Evolutionary conservation across 768 basidiomycete species (phyloP).

Genomic region (Heimioporus sp.): DNA sequence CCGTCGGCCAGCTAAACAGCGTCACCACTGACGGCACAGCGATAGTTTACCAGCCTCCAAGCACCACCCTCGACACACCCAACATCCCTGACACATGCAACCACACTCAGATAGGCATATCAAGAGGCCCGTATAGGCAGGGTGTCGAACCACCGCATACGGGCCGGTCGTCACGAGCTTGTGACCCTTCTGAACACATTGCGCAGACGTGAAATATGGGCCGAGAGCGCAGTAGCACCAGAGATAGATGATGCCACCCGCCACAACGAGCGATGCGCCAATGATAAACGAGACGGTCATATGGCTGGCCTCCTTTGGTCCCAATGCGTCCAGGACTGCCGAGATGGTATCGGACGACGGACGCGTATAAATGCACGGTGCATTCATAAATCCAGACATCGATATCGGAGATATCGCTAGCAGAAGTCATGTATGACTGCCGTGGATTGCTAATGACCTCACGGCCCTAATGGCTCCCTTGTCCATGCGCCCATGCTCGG

Average conservation of each 20-base stretch:
- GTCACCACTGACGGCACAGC: not conserved
- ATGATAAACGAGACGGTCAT: slow-evolving; percentile 4
- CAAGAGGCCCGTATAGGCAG: slow-evolving; percentile 19
- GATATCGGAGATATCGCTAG: too few species aligned
- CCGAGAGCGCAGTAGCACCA: slow-evolving; percentile 17
- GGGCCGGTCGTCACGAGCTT: slow-evolving; percentile 26
- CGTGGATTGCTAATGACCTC: too few species aligned
- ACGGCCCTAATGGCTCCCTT: too few species aligned
- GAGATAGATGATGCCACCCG: slow-evolving; percentile 4
- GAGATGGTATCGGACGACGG: not conserved
- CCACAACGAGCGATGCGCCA: slow-evolving; percentile 2
- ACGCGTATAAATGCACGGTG: too few species aligned
- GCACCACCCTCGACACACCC: not conserved
- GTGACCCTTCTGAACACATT: slow-evolving; percentile 19
- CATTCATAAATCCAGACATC: too few species aligned
- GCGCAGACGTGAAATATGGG: slow-evolving; percentile 15
- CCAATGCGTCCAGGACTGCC: slow-evolving; percentile 1
- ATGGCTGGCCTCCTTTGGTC: slow-evolving; percentile 4
- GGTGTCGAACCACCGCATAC: slow-evolving; percentile 29
- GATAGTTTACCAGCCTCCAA: not conserved
- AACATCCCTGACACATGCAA: slow-evolving; percentile 2
- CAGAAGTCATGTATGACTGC: too few species aligned
- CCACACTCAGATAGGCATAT: not conserved
- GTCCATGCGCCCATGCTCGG: too few species aligned
- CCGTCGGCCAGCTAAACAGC: slow-evolving; percentile 15